These are phyloP conservation scores for Aureococcus anophagefferens DNA, from an alignment of 108 stramenopile genomes.

Conservation along the genomic window DNA sequence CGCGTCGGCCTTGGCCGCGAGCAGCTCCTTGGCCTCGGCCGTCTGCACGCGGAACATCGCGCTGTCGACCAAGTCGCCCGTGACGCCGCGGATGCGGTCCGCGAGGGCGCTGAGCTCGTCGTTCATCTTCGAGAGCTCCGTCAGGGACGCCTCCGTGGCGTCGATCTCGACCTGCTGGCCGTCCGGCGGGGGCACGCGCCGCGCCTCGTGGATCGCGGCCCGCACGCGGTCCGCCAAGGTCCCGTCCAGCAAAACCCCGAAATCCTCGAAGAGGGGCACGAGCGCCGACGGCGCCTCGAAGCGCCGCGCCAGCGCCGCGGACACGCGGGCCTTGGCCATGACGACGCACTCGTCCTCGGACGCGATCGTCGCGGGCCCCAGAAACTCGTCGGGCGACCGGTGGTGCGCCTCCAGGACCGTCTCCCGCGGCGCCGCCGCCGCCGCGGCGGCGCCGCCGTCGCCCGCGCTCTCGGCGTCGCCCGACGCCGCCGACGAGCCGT, in stretches of 20 bases:
- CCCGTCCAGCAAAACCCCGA: constrained; percentile 26
- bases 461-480: too few relatives aligned
- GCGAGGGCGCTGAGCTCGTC: constrained; percentile 3
- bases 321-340: constrained; percentile 19
- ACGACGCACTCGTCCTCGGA: constrained; percentile 27
- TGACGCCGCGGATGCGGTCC: not conserved
- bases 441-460: too few relatives aligned
- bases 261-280: constrained; percentile 23
- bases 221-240: constrained; percentile 20
- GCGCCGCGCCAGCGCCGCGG: constrained; percentile 18
- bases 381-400: constrained; percentile 6
- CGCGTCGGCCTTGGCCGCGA: constrained; percentile 31
- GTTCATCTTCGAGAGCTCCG: constrained; percentile 15
- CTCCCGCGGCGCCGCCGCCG: too few relatives aligned
- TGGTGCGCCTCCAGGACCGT: too few relatives aligned
- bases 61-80: constrained; percentile 30
- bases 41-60: constrained; percentile 34
- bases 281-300: constrained; percentile 26
- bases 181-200: too few relatives aligned
- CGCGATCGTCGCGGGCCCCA: constrained; percentile 27
- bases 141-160: constrained; percentile 7
- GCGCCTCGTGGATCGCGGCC: not conserved
- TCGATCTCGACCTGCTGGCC: not conserved
- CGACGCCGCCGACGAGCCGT: too few relatives aligned
- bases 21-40: constrained; percentile 27